A percentile compares a stretch with the other conserved stretches of the same genome.
phyloP scores from a whole-genome alignment of 2,329 filamentous ascomycete species.

The Pseudomassariella vexata region DNA sequence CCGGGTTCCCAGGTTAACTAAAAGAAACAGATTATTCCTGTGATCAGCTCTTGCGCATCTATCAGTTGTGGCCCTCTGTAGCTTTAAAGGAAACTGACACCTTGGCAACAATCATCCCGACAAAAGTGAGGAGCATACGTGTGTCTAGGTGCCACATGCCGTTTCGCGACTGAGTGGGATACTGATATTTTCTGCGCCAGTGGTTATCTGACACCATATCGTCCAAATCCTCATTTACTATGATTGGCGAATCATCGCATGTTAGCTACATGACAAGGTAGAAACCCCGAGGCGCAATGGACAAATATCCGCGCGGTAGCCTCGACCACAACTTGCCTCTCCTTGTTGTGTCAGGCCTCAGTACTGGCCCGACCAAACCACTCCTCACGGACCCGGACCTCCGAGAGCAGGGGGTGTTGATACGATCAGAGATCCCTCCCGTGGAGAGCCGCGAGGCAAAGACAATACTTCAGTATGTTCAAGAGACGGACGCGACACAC shows the following conservation, averaged over 20 bases:
- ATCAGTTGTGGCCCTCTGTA: no score
- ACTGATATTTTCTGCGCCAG: no score
- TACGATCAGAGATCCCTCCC: slow-evolving; percentile 66
- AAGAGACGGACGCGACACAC: slow-evolving; percentile 56
- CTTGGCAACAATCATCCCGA: no score
- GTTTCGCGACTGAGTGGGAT: no score
- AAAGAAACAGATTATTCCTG: no score
- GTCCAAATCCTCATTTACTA: no score
- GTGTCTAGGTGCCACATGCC: no score
- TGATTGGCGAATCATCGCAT: neutral
- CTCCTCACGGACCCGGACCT: slow-evolving; percentile 41
- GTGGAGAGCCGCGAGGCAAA: slow-evolving; percentile 61
- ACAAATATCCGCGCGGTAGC: slow-evolving; percentile 74
- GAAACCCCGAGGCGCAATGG: slow-evolving; percentile 46
- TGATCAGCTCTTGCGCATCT: no score
- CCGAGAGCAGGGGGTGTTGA: slow-evolving; percentile 51
- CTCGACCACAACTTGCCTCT: slow-evolving; percentile 83
- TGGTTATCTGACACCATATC: no score
- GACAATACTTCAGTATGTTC: slow-evolving; percentile 60
- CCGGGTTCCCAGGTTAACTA: no score
- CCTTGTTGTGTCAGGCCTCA: slow-evolving; percentile 74
- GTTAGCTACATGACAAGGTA: neutral
- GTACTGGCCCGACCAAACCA: slow-evolving; percentile 33
- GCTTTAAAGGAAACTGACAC: no score
- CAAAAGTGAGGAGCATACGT: no score